These are phyloP conservation scores for Claviceps africana DNA, from an alignment of 2,329 filamentous ascomycete genomes.

Conservation along the genomic window DNA sequence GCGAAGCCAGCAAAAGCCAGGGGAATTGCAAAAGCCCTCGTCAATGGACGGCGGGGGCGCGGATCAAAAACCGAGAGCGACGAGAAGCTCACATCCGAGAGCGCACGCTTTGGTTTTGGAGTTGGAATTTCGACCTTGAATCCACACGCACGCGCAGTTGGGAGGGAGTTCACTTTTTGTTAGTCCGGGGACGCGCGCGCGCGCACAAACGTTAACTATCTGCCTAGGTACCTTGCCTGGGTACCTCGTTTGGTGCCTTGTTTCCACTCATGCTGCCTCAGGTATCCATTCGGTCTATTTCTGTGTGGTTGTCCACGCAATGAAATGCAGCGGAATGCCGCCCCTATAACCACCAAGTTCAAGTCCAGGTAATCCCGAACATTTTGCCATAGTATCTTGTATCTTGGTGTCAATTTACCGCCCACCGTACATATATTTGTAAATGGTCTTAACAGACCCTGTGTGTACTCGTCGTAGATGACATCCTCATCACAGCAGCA, in stretches of 20 bases:
- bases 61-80: neutral
- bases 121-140: neutral
- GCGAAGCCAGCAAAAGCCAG: neutral
- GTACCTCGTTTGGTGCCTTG: neutral
- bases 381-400: too few relatives aligned
- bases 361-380: too few relatives aligned
- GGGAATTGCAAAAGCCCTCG: neutral
- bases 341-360: too few relatives aligned
- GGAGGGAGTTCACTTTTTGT: neutral
- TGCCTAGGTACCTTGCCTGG: too few relatives aligned
- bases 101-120: neutral
- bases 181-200: neutral
- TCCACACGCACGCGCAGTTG: neutral
- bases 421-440: too few relatives aligned
- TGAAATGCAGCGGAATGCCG: too few relatives aligned
- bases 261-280: neutral
- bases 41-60: neutral
- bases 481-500: too few relatives aligned
- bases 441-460: too few relatives aligned
- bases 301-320: too few relatives aligned
- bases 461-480: too few relatives aligned
- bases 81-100: neutral
- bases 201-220: too few relatives aligned
- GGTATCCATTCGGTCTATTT: neutral
- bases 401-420: too few relatives aligned